Conservation (phyloP, 2,329 filamentous ascomycete species). For the Plectosphaerella sp. region DNA sequence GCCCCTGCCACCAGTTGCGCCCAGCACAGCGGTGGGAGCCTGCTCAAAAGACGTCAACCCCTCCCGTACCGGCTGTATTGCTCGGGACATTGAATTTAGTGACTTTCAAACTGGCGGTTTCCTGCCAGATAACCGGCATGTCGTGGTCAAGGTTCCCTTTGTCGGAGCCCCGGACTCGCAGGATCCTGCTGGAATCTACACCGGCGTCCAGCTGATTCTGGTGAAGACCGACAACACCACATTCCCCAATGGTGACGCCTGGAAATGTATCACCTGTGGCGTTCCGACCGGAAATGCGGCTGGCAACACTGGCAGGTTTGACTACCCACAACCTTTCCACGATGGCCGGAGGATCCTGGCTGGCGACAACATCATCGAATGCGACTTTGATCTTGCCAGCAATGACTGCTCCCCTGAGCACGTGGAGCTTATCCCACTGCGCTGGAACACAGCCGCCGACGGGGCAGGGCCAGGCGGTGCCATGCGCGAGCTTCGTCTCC, state of each 20-base stretch:
- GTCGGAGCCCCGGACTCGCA: constrained; percentile 32
- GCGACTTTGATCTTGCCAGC: constrained; percentile 23
- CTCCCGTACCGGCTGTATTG: constrained; percentile 30
- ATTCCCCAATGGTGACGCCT: constrained; percentile 37
- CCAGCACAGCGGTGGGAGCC: constrained; percentile 18
- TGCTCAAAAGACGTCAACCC: constrained; percentile 28
- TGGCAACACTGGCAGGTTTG: constrained; percentile 14
- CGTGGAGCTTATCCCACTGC: constrained; percentile 34
- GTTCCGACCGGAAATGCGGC: constrained; percentile 25
- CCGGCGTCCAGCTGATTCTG: constrained; percentile 34
- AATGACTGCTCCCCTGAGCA: constrained; percentile 29
- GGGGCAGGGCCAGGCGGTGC: constrained; percentile 23
- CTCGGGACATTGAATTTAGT: background rate
- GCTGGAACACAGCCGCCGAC: constrained; percentile 26
- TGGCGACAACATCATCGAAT: constrained; percentile 31
- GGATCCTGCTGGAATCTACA: constrained; percentile 33
- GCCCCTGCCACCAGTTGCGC: constrained; percentile 28
- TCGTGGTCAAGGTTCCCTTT: constrained; percentile 32
- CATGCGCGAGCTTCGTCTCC: constrained; percentile 37
- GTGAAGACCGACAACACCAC: constrained; percentile 33
- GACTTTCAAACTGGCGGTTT: constrained; percentile 21
- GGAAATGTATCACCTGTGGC: constrained; percentile 43
- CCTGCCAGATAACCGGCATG: constrained; percentile 34
- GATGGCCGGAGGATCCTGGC: constrained; percentile 29
- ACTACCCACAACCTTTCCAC: constrained; percentile 38